phyloP scores from a whole-genome alignment of 208 protist genomes.

The Porcisia hertigi region DNA sequence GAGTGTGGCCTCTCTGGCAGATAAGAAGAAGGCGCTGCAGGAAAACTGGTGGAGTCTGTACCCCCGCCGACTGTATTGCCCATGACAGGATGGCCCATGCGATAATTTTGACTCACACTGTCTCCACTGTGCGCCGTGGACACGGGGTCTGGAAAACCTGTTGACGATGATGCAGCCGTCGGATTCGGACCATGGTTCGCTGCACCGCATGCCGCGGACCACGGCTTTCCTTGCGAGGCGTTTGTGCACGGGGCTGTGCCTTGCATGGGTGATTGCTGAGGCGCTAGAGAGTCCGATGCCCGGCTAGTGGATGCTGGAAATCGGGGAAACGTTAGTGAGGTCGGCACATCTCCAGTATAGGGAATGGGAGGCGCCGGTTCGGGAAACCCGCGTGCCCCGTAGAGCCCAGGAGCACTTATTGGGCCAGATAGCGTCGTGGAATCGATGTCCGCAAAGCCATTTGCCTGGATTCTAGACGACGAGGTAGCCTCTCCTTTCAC shows the following conservation, averaged over 20 bases:
- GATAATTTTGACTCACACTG: neutral
- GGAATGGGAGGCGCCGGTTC: neutral
- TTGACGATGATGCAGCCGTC: too few species aligned
- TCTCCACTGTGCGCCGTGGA: neutral
- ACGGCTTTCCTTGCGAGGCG: neutral
- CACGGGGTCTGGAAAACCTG: neutral
- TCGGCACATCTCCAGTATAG: neutral
- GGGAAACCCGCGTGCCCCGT: neutral
- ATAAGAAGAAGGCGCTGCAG: neutral
- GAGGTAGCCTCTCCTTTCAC: neutral
- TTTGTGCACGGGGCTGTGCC: neutral
- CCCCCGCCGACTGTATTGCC: neutral
- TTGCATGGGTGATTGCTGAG: neutral
- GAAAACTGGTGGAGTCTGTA: neutral
- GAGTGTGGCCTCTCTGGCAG: slow-evolving; percentile 1
- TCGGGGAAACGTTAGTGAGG: slow-evolving; percentile 2
- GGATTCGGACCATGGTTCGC: neutral
- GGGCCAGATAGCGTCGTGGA: neutral
- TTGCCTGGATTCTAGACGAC: neutral
- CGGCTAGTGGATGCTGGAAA: neutral
- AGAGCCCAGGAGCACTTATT: neutral
- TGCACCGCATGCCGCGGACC: neutral
- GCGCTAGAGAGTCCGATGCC: neutral
- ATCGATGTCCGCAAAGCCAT: neutral
- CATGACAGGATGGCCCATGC: neutral